phyloP scores from a whole-genome alignment of 2,329 filamentous ascomycete species.

The Septoria petroselini region DNA sequence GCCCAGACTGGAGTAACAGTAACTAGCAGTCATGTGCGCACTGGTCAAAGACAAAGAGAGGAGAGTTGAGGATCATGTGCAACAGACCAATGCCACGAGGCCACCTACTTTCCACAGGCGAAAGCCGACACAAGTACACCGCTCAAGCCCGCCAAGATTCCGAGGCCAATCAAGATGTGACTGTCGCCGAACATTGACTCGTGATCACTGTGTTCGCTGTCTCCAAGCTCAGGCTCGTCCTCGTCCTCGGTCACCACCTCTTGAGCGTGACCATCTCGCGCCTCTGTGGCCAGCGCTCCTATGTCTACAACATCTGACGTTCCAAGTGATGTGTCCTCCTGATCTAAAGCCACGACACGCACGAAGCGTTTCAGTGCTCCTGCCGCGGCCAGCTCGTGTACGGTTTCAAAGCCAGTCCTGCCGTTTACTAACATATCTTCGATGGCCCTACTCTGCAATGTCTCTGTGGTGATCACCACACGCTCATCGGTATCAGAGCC shows the following conservation, averaged over 20 bases:
- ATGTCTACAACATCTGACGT: conserved; percentile 19
- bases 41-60: no score
- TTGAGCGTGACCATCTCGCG: background rate
- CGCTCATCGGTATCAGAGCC: conserved; percentile 22
- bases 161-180: conserved; percentile 16
- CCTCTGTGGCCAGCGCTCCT: conserved; percentile 12
- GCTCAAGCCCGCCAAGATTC: conserved; percentile 14
- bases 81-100: background rate
- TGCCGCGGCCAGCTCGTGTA: conserved; percentile 2
- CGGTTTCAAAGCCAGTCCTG: conserved; percentile 25
- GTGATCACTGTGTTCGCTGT: background rate
- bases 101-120: conserved; percentile 2
- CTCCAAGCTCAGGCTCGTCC: background rate
- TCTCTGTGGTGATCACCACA: background rate
- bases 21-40: no score
- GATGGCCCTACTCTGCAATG: conserved; percentile 11
- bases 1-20: no score
- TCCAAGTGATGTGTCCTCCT: conserved; percentile 17
- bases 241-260: conserved; percentile 8
- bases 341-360: conserved; percentile 28
- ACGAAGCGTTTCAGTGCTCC: conserved; percentile 23
- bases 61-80: no score
- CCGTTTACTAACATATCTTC: conserved; percentile 15
- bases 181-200: conserved; percentile 13
- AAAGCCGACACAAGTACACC: conserved; percentile 13